Evolutionary conservation across 2,329 filamentous ascomycete species (phyloP).

Genomic region (Pochonia chlamydosporia): DNA sequence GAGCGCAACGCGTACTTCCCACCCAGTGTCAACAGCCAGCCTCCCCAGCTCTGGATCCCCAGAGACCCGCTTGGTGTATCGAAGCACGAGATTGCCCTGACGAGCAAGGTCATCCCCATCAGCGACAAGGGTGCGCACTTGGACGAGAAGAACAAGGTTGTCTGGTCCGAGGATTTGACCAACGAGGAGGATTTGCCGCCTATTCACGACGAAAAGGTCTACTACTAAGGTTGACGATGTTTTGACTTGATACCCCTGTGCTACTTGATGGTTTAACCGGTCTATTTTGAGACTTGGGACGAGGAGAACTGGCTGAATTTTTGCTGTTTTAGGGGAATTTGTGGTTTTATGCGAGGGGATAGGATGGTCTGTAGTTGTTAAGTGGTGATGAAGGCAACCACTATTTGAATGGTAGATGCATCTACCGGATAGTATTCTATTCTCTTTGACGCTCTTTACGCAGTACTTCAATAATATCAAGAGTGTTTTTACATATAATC

Average conservation of each 20-base stretch:
- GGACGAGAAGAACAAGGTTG: slow-evolving; percentile 53
- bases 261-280: neutral
- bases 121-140: slow-evolving; percentile 67
- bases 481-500: too few species aligned
- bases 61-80: slow-evolving; percentile 64
- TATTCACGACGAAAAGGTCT: slow-evolving; percentile 39
- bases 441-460: too few species aligned
- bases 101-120: slow-evolving; percentile 60
- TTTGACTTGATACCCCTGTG: slow-evolving; percentile 12
- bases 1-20: slow-evolving; percentile 67
- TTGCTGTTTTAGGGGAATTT: neutral
- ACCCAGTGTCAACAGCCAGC: slow-evolving; percentile 56
- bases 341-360: too few species aligned
- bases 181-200: slow-evolving; percentile 32
- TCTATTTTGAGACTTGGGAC: neutral
- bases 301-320: neutral
- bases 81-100: slow-evolving; percentile 64
- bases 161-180: slow-evolving; percentile 29
- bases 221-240: slow-evolving; percentile 29
- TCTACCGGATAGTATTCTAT: too few species aligned
- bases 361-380: neutral
- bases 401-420: neutral
- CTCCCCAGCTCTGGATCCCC: slow-evolving; percentile 71
- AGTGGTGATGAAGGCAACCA: neutral
- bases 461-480: too few species aligned